Evolutionary conservation across 2,329 filamentous ascomycete genomes (phyloP).

Genomic region (Diplodia intermedia): DNA sequence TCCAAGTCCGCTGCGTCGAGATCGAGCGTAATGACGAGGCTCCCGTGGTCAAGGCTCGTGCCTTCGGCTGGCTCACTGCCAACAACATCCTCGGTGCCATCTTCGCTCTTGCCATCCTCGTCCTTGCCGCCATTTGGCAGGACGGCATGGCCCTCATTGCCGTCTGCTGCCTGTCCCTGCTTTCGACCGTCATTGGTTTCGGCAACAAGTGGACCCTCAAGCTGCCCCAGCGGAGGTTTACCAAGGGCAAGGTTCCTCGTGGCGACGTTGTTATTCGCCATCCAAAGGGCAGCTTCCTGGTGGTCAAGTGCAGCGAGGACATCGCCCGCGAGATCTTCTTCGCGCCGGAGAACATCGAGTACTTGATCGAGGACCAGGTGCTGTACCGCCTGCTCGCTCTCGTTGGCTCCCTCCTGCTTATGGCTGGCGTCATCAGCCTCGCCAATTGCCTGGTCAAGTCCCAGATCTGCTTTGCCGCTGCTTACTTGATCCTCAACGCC

Average conservation of each 20-base stretch:
- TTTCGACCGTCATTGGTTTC: conserved; percentile 58
- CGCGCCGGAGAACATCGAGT: conserved; percentile 58
- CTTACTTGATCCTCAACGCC: conserved; percentile 59
- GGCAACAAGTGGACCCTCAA: conserved; percentile 58
- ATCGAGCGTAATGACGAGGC: conserved; percentile 45
- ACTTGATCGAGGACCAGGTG: conserved; percentile 50
- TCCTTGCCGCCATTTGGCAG: conserved; percentile 51
- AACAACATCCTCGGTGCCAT: conserved; percentile 55
- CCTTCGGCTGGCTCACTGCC: conserved; percentile 54
- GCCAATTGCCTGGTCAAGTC: conserved; percentile 57
- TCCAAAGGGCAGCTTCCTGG: conserved; percentile 58
- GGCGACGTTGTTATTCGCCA: conserved; percentile 60
- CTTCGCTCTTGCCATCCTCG: conserved; percentile 53
- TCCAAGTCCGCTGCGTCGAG: conserved; percentile 51
- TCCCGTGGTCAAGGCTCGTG: conserved; percentile 52
- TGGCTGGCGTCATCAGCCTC: conserved; percentile 60
- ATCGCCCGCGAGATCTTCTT: conserved; percentile 61
- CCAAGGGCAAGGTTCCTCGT: conserved; percentile 44
- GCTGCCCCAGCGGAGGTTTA: conserved; percentile 48
- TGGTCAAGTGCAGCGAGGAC: conserved; percentile 58
- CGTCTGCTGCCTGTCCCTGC: conserved; percentile 55
- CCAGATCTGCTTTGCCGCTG: conserved; percentile 58
- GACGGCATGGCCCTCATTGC: conserved; percentile 61
- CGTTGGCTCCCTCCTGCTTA: conserved; percentile 58
- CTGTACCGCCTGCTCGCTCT: conserved; percentile 57